Conservation (phyloP, 257 asterid species). For the Mitragyna speciosa region DNA sequence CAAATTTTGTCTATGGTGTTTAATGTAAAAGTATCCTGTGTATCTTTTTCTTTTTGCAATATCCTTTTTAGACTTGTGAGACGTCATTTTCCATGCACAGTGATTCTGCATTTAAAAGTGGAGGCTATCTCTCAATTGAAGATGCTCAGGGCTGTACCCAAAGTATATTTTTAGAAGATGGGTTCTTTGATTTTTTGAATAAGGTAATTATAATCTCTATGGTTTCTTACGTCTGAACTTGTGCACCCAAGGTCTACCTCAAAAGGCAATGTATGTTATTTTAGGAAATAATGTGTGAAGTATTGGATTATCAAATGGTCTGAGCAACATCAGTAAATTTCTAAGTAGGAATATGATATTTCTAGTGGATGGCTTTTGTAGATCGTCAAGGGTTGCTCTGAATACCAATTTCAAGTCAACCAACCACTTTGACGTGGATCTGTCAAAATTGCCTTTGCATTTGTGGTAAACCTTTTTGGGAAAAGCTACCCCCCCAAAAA, state of each 20-base stretch:
- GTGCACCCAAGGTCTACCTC: neutral
- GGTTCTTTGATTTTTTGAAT: slow-evolving; percentile 76
- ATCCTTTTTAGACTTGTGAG: slow-evolving; percentile 12
- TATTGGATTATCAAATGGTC: neutral
- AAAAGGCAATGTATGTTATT: neutral
- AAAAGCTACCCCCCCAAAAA: too few relatives aligned
- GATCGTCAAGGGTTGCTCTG: neutral
- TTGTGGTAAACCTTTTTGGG: neutral
- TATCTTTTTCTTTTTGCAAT: neutral
- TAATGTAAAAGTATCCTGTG: neutral
- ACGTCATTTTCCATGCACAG: slow-evolving; percentile 36
- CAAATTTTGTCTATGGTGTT: slow-evolving; percentile 5
- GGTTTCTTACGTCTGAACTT: neutral
- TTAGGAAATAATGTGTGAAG: neutral
- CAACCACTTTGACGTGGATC: neutral
- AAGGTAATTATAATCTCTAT: slow-evolving; percentile 37
- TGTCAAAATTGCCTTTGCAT: neutral
- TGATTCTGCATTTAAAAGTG: slow-evolving; percentile 33
- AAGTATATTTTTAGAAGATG: slow-evolving; percentile 48
- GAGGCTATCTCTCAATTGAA: slow-evolving; percentile 73
- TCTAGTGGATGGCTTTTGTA: neutral
- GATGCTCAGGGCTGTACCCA: slow-evolving; percentile 56
- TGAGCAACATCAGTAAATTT: neutral
- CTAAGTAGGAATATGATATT: neutral
- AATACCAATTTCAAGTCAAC: neutral